Conservation (phyloP, 106 monocot genomes). For the Hemerocallis citrina region DNA sequence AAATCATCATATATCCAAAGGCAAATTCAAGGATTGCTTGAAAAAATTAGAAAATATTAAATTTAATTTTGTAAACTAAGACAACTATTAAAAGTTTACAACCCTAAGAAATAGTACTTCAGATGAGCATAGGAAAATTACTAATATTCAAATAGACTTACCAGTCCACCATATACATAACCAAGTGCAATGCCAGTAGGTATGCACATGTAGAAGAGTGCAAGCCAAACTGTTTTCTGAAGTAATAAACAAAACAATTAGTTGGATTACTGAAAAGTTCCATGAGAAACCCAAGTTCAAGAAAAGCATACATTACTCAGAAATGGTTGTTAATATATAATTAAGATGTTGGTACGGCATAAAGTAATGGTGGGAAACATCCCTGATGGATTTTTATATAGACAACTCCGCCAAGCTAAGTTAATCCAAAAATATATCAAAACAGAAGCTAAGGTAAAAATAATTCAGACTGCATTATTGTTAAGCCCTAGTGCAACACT, state of each 20-base stretch:
- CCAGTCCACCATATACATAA: slow-evolving; percentile 97
- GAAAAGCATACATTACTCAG: neutral
- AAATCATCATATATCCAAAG: too few relatives aligned
- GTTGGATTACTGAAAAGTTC: neutral
- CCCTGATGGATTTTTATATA: neutral
- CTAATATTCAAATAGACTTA: slow-evolving; percentile 16
- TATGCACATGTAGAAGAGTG: slow-evolving; percentile 96
- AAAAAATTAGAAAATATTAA: too few relatives aligned
- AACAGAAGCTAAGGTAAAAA: neutral
- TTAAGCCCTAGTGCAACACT: neutral
- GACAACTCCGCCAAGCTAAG: neutral
- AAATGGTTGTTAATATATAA: neutral
- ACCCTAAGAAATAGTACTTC: too few relatives aligned
- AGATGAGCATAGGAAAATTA: neutral
- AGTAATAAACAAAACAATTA: slow-evolving; percentile 11
- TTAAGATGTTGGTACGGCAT: neutral
- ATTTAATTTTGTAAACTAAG: too few relatives aligned
- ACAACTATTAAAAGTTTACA: too few relatives aligned
- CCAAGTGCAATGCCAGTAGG: slow-evolving; percentile 89
- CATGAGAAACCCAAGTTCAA: neutral
- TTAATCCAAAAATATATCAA: neutral
- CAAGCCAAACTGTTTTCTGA: slow-evolving; percentile 98
- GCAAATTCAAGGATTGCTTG: too few relatives aligned
- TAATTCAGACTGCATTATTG: neutral
- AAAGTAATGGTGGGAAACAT: neutral